Evolutionary conservation across 1,284 basidiomycete species (phyloP), one percentile per base, ranked within the genome.

Genomic region (Puccinia coronata): DNA sequence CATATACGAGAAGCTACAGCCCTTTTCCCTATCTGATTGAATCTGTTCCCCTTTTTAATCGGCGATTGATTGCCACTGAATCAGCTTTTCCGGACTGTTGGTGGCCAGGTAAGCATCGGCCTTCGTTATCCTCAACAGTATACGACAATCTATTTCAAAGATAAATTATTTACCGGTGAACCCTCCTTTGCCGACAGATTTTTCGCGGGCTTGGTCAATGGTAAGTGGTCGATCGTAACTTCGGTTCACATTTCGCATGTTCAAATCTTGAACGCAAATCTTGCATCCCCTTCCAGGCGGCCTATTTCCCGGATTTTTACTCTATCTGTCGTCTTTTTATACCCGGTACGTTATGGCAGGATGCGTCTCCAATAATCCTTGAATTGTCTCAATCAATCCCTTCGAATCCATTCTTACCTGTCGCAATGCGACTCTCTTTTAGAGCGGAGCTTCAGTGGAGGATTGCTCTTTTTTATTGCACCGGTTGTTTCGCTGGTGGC

Each of bases 391-490:
- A n/a, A n/a, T n/a, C n/a, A n/a, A n/a, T n/a, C 63, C 5, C n/a
- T 8, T 23, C 11, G 51, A 53, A 53, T 53, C 43, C 43, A 16
- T 6, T 23, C 20, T 23, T 53, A 53, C 20, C 51, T 53, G 8
- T 43, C 43, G 6, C 43, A n/a, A n/a, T 23, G n/a, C 39, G 25
- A 14, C 20, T 49, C 20, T 11, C 31, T 36, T 39, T 11, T 39
- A 43, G 43, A 31, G 49, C 69, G n/a, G n/a, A 47, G 69, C 69
- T 71, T 25, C 69, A 71, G 28, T 71, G 43, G 49, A 43, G 69
- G 9, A 71, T 71, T 4, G 69, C 20, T 3, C 28, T 71, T 4
- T 71, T 71, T 28, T 49, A 43, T 34, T 34, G 4, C 9, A 34
- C 43, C 2, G 43, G 69, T 3, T 53, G 43, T 49, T 23, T 71